Evolutionary conservation across 129 eudicot species (phyloP).

Genomic region (Flaveria brownii): DNA sequence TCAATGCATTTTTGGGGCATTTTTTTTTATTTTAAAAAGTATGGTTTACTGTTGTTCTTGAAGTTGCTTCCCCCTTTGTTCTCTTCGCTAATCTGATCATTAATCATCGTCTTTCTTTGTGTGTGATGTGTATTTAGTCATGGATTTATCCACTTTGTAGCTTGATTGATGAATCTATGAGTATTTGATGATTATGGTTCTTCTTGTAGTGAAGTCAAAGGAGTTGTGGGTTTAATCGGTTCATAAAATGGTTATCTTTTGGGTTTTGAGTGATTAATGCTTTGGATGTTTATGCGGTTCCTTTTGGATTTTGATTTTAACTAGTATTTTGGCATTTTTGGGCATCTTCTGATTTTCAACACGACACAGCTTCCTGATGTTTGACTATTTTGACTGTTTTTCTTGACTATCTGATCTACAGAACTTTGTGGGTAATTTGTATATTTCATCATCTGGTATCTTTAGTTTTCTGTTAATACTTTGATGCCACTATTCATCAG

Average conservation of each 20-base stretch:
- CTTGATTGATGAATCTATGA: no score
- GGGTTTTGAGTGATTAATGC: slow-evolving; percentile 14
- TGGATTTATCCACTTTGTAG: slow-evolving; percentile 17
- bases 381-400: slow-evolving; percentile 19
- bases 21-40: slow-evolving; percentile 26
- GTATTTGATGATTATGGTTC: no score
- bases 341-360: slow-evolving; percentile 27
- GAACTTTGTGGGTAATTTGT: slow-evolving; percentile 14
- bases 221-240: slow-evolving; percentile 29
- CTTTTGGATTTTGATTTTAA: slow-evolving; percentile 11
- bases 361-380: slow-evolving; percentile 31
- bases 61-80: slow-evolving; percentile 25
- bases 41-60: slow-evolving; percentile 6
- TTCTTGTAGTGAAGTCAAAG: not conserved
- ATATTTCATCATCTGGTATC: slow-evolving; percentile 18
- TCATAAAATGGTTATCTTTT: slow-evolving; percentile 17
- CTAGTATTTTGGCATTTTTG: not conserved
- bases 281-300: not conserved
- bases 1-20: slow-evolving; percentile 26
- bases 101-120: slow-evolving; percentile 16
- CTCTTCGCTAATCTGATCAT: slow-evolving; percentile 1
- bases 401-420: slow-evolving; percentile 25
- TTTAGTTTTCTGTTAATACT: slow-evolving; percentile 17
- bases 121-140: slow-evolving; percentile 10
- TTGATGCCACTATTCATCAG: slow-evolving; percentile 18